Evolutionary conservation across 345 rosid species (phyloP).

Genomic region (Gossypium sturtianum): DNA sequence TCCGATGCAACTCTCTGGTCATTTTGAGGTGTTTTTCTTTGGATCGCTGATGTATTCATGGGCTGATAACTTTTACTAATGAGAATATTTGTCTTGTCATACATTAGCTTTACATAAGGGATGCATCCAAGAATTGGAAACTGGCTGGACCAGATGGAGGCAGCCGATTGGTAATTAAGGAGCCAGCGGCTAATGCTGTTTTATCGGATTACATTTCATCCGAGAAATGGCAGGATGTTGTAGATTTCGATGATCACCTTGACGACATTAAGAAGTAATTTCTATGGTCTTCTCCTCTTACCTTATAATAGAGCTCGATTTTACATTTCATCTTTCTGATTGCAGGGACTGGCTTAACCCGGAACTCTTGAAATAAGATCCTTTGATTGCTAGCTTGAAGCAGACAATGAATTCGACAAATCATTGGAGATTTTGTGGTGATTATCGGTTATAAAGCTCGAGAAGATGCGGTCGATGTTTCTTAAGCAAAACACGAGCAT

Average conservation of each 20-base stretch:
- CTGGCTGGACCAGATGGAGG: slow-evolving; percentile 58
- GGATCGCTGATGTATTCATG: neutral
- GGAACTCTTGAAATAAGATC: slow-evolving; percentile 65
- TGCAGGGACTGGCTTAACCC: slow-evolving; percentile 95
- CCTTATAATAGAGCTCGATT: neutral
- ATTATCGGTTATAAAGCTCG: neutral
- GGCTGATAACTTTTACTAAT: neutral
- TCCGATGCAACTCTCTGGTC: neutral
- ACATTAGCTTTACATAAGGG: slow-evolving; percentile 68
- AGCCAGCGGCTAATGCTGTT: slow-evolving; percentile 72
- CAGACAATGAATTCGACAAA: neutral
- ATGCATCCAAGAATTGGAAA: slow-evolving; percentile 90
- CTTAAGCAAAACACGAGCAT: neutral
- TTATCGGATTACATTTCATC: slow-evolving; percentile 66
- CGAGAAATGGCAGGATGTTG: slow-evolving; percentile 72
- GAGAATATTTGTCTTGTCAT: neutral
- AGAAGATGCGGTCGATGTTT: neutral
- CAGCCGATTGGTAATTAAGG: slow-evolving; percentile 58
- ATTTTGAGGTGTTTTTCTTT: neutral
- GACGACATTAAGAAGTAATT: slow-evolving; percentile 83
- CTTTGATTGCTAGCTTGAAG: neutral
- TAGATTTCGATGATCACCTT: slow-evolving; percentile 92
- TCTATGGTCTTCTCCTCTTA: neutral
- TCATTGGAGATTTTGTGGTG: slow-evolving; percentile 12
- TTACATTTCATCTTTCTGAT: slow-evolving; percentile 16